These are phyloP conservation scores for Acanthamoeba lenticulata DNA, from an alignment of 208 protist genomes.

Conservation along the genomic window DNA sequence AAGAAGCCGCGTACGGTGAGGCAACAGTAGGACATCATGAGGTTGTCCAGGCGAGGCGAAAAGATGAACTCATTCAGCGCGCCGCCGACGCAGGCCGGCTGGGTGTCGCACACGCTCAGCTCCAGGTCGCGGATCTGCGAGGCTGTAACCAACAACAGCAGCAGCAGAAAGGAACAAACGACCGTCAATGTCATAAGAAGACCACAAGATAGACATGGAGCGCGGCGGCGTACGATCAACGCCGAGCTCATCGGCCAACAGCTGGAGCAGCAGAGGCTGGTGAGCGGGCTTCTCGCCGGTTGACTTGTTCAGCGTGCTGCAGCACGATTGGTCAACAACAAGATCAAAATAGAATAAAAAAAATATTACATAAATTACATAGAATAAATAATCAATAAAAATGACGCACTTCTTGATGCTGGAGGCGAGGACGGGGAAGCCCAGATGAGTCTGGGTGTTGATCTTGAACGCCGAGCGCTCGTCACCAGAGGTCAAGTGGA, in stretches of 20 bases:
- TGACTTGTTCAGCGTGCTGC: not conserved
- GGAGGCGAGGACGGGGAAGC: constrained; percentile 91
- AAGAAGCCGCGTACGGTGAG: constrained; percentile 73
- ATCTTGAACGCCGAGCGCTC: constrained; percentile 89
- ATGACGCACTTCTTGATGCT: constrained; percentile 73
- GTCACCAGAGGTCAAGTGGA: constrained; percentile 93
- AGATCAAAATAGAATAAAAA: not conserved
- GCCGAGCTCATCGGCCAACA: constrained; percentile 85
- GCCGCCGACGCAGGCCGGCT: constrained; percentile 92
- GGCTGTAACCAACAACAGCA: constrained; percentile 29
- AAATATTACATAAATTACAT: not conserved
- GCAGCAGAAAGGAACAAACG: constrained; percentile 70
- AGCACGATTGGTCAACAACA: not conserved
- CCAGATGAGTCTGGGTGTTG: constrained; percentile 96
- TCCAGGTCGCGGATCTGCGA: constrained; percentile 96
- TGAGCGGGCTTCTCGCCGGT: constrained; percentile 76
- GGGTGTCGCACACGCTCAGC: constrained; percentile 94
- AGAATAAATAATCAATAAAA: not conserved
- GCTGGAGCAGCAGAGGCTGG: constrained; percentile 87
- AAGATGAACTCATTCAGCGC: constrained; percentile 96
- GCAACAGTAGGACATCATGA: constrained; percentile 94
- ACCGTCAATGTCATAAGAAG: not conserved
- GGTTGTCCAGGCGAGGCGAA: constrained; percentile 95
- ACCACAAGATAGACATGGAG: not conserved
- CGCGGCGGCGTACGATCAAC: constrained; percentile 41